Conservation (phyloP, 108 stramenopile species). For the Fistulifera solaris region DNA sequence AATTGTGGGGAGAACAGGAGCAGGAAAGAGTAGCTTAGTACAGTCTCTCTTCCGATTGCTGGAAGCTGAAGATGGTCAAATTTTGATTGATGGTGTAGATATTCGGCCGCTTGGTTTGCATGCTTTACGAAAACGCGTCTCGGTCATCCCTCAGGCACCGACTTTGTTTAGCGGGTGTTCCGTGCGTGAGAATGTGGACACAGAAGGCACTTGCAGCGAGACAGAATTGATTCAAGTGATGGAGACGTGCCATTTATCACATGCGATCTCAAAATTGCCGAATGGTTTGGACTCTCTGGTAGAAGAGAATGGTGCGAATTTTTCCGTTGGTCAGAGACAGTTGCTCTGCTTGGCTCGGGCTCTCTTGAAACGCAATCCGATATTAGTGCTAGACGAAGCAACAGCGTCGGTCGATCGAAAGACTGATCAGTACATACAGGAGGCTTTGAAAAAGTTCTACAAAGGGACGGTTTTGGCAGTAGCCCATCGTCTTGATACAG, state of each 20-base stretch:
- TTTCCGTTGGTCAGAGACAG: conserved; percentile 88
- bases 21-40: conserved; percentile 61
- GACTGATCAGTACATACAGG: conserved; percentile 82
- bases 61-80: conserved; percentile 68
- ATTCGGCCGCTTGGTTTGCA: conserved; percentile 73
- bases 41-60: conserved; percentile 68
- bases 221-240: conserved; percentile 45
- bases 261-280: conserved; percentile 45
- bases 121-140: conserved; percentile 66
- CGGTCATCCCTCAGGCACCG: conserved; percentile 92
- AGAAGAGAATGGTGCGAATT: conserved; percentile 87
- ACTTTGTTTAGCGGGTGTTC: conserved; percentile 87
- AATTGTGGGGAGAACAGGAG: conserved; percentile 72
- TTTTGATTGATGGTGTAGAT: conserved; percentile 84
- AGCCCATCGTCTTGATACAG: conserved; percentile 91
- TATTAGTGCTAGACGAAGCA: conserved; percentile 88
- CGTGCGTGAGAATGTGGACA: conserved; percentile 92
- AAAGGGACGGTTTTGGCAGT: conserved; percentile 85
- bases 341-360: conserved; percentile 92
- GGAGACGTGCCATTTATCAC: conserved; percentile 56
- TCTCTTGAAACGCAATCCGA: conserved; percentile 62
- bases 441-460: conserved; percentile 61
- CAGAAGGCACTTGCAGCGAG: conserved; percentile 48
- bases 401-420: conserved; percentile 82
- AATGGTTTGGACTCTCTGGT: conserved; percentile 64